Evolutionary conservation across 306 rosid species (phyloP).

Genomic region (Psophocarpus tetragonolobus): DNA sequence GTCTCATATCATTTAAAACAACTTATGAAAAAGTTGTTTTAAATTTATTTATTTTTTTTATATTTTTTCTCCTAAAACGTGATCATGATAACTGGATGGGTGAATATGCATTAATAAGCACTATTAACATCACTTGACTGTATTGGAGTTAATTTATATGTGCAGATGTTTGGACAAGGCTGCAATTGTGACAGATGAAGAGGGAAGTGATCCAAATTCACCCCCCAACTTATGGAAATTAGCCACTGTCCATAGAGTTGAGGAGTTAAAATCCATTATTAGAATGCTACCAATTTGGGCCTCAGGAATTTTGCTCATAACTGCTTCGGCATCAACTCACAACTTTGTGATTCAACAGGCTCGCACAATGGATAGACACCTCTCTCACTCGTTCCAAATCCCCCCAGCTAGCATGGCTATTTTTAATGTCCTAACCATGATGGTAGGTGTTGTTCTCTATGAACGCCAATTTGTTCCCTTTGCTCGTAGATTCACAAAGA

Average conservation of each 20-base stretch:
- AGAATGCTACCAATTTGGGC: slow-evolving; percentile 84
- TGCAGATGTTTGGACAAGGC: slow-evolving; percentile 77
- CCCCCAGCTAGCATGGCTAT: slow-evolving; percentile 67
- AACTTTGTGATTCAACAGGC: slow-evolving; percentile 72
- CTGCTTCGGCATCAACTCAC: slow-evolving; percentile 56
- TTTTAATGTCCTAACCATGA: slow-evolving; percentile 54
- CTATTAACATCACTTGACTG: background rate
- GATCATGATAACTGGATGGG: background rate
- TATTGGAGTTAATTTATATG: background rate
- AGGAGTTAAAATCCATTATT: slow-evolving; percentile 70
- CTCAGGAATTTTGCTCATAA: slow-evolving; percentile 52
- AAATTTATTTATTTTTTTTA: too few relatives aligned
- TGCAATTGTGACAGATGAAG: slow-evolving; percentile 47
- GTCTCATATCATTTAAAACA: too few relatives aligned
- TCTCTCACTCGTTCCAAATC: slow-evolving; percentile 52
- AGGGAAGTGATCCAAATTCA: slow-evolving; percentile 23
- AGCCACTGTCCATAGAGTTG: slow-evolving; percentile 70
- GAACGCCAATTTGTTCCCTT: slow-evolving; percentile 69
- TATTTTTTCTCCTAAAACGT: too few relatives aligned
- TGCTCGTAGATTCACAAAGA: slow-evolving; percentile 45
- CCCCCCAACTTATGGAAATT: slow-evolving; percentile 64
- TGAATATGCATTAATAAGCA: background rate
- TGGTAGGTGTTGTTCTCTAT: slow-evolving; percentile 58
- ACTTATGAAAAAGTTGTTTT: too few relatives aligned
- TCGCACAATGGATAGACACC: slow-evolving; percentile 68